phyloP scores from a whole-genome alignment of 1,284 basidiomycete species.

The Ganoderma sp. region DNA sequence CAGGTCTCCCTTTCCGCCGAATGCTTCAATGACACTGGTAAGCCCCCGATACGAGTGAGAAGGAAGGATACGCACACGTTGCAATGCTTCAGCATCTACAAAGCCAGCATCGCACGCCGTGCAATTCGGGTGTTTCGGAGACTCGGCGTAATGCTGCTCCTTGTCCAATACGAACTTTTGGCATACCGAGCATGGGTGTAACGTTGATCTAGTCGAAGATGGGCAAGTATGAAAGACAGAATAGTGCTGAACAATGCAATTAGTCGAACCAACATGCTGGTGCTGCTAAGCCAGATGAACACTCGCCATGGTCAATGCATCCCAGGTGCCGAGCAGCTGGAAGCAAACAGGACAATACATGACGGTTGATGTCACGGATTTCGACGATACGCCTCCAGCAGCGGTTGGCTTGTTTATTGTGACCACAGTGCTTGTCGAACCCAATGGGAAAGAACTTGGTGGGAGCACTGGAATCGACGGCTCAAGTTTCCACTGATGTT shows the following conservation, averaged over 20 bases:
- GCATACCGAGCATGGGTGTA: constrained; percentile 2
- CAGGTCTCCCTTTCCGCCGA: neutral
- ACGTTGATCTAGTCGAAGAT: neutral
- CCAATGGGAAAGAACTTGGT: neutral
- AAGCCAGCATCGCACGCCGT: neutral
- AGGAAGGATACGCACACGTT: neutral
- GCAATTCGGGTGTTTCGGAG: constrained; percentile 4
- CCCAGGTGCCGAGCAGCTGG: neutral
- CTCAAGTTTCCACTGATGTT: neutral
- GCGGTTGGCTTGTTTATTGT: neutral
- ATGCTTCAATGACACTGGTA: neutral
- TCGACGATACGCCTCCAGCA: too few species aligned
- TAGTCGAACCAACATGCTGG: neutral
- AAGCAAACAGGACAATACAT: neutral
- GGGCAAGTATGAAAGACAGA: neutral
- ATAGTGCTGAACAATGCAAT: neutral
- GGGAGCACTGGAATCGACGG: neutral
- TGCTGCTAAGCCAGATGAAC: too few species aligned
- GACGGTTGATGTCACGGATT: neutral
- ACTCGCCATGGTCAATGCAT: neutral
- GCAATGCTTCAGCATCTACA: neutral
- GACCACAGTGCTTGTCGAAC: neutral
- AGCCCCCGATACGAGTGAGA: neutral
- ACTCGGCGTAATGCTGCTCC: neutral
- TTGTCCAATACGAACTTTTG: neutral